A percentile compares a stretch with the other conserved stretches of the same genome.
These are phyloP conservation scores for Penicillium sp. DNA, from an alignment of 2,329 filamentous ascomycete genomes.

Conservation along the genomic window DNA sequence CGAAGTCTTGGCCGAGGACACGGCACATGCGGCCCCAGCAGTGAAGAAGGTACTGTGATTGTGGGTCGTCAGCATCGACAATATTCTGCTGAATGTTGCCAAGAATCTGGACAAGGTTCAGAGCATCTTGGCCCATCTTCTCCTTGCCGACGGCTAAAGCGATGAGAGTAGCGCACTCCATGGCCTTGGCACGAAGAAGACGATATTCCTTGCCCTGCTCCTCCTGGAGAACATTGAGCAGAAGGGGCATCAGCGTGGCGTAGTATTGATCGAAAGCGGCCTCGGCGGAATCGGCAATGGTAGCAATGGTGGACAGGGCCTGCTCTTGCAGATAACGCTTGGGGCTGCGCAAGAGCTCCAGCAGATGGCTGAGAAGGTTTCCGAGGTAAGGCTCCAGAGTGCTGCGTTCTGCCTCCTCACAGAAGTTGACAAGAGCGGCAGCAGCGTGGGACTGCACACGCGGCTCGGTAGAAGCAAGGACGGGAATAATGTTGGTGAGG, in stretches of 20 bases:
- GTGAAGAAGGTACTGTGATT: constrained; percentile 95
- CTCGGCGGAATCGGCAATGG: constrained; percentile 97
- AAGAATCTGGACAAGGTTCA: constrained; percentile 82
- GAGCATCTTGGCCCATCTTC: constrained; percentile 81
- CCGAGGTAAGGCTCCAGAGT: constrained; percentile 92
- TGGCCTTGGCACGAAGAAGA: constrained; percentile 89
- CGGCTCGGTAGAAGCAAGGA: constrained; percentile 83
- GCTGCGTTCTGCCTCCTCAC: constrained; percentile 92
- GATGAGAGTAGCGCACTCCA: constrained; percentile 98
- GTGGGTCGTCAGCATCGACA: constrained; percentile 87
- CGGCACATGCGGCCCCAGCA: constrained; percentile 99
- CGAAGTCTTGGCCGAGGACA: constrained; percentile 83
- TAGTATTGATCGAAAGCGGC: constrained; percentile 95
- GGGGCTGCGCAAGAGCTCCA: constrained; percentile 82
- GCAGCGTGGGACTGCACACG: constrained; percentile 96
- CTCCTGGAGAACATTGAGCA: constrained; percentile 83
- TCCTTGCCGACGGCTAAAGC: constrained; percentile 90
- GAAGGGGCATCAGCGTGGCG: constrained; percentile 87
- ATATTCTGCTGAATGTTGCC: constrained; percentile 84
- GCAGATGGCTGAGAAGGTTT: constrained; percentile 77
- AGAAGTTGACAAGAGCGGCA: constrained; percentile 98
- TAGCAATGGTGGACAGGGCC: constrained; percentile 94
- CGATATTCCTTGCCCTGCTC: constrained; percentile 93
- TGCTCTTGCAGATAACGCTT: constrained; percentile 98
- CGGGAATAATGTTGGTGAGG: constrained; percentile 86